Base-by-base conservation (phyloP, 768 basidiomycete species). In the Gloeophyllum trabeum region DNA sequence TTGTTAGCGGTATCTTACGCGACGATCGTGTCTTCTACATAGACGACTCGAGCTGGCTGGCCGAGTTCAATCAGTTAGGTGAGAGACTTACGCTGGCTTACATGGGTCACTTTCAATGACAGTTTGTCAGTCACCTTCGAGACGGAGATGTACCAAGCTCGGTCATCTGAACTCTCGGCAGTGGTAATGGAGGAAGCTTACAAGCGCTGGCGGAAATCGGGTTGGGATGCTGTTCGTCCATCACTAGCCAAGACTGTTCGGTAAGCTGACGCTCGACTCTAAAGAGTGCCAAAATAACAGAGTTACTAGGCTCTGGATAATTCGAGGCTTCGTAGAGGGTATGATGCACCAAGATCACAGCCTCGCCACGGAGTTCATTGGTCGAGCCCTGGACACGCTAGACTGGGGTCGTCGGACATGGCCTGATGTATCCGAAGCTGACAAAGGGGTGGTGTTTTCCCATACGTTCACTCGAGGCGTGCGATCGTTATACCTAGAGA, bases 361-460 rank as follows among this genome's bases (percentile, higher is more conserved):
- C 1, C 42, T 65, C n/a, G n/a, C n/a, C n/a, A n/a, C n/a, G n/a
- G 59, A 65, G 44, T 66, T 59, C 34, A 61, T 59, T 30, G 51
- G 53, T 12, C 54, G 57, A 5, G 62, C 61, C 4, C 41, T 70
- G 16, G 65, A 69, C 12, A 45, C 71, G 14, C 52, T 73, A 3
- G 53, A 66, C 24, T 69, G 70, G 64, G 72, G 73, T 18, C 42
- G 51, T 3, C 48, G 51, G 20, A 41, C 47, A 5, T 73, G 69
- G 64, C 49, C 59, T 24, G 49, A 70, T 44, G 64, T 73, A 5
- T 47, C 62, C 1, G 43, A 28, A 19, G 48, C 58, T n/a, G 59
- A 65, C 14, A 54, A 65, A 12, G 71, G 72, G 3, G 53, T 51
- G 6, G 61, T 75, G 10, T 75, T 75, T 40, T 58, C 64, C 22